Conservation (phyloP, 768 basidiomycete genomes). For the Calocera viscosa region DNA sequence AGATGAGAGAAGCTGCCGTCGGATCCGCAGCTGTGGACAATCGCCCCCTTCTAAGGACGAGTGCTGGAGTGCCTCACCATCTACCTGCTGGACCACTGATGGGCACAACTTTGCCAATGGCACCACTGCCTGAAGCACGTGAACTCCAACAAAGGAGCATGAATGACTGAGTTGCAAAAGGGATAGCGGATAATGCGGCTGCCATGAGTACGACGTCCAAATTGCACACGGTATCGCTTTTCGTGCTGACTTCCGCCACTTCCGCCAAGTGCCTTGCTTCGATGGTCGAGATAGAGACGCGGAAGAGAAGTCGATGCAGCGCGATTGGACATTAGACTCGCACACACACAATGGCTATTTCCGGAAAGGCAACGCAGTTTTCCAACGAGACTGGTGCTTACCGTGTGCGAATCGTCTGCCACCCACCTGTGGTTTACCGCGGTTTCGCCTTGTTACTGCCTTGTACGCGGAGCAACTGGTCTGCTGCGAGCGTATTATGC, state of each 20-base stretch:
- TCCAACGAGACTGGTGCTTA: neutral
- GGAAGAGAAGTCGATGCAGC: neutral
- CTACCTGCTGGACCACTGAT: neutral
- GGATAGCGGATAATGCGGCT: neutral
- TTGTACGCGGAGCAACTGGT: neutral
- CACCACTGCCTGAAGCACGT: neutral
- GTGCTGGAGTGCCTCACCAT: neutral
- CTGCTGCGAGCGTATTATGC: neutral
- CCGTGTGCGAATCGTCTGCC: neutral
- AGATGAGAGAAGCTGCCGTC: too few relatives aligned
- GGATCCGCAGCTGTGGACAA: too few relatives aligned
- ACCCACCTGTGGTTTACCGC: neutral
- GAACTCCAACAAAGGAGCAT: neutral
- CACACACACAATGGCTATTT: neutral
- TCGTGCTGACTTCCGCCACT: neutral
- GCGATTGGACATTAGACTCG: neutral
- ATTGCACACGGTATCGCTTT: neutral
- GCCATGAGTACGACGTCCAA: neutral
- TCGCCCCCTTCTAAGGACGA: neutral
- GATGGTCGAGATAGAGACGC: conserved; percentile 2
- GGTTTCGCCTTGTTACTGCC: neutral
- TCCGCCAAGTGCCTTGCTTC: neutral
- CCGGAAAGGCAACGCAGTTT: neutral
- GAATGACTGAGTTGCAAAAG: neutral
- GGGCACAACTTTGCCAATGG: neutral